Conservation (phyloP, 2,329 filamentous ascomycete genomes). For the Aspergillus thermomutatus region DNA sequence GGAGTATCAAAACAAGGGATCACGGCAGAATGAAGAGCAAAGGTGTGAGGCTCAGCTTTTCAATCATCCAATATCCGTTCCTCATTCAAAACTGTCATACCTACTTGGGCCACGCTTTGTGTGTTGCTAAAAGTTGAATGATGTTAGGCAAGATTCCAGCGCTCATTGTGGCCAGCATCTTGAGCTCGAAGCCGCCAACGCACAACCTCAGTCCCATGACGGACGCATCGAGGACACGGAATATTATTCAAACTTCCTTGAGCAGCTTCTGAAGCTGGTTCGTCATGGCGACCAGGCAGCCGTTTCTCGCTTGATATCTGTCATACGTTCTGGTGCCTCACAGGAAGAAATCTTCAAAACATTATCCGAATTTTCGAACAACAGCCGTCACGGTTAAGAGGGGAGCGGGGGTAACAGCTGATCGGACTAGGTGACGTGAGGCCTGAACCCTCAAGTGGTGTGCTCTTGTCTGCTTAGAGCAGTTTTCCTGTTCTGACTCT, state of each 20-base stretch:
- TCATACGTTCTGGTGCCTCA: conserved; percentile 29
- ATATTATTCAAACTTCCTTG: conserved; percentile 26
- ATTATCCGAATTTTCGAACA: conserved; percentile 13
- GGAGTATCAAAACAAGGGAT: conserved; percentile 1
- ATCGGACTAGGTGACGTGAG: not conserved
- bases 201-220: not conserved
- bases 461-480: not conserved
- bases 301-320: conserved; percentile 20
- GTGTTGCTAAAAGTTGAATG: conserved; percentile 3
- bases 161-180: conserved; percentile 1
- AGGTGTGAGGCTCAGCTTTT: conserved; percentile 5
- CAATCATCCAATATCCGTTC: not conserved
- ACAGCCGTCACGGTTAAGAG: not conserved
- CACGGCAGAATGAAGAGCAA: conserved; percentile 4
- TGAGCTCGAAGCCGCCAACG: conserved; percentile 2
- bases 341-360: conserved; percentile 22
- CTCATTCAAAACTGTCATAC: not conserved
- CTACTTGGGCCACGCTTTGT: not conserved
- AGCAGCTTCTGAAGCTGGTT: conserved; percentile 23
- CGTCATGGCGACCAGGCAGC: conserved; percentile 19
- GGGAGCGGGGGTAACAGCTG: conserved; percentile 1
- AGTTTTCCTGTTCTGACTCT: not conserved
- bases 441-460: not conserved
- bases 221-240: conserved; percentile 7
- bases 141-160: conserved; percentile 5